Percentiles rank a stretch among this genome's conserved stretches.
These are phyloP conservation scores for Lactarius pseudohatsudake DNA, from an alignment of 768 basidiomycete species.

Conservation along the genomic window DNA sequence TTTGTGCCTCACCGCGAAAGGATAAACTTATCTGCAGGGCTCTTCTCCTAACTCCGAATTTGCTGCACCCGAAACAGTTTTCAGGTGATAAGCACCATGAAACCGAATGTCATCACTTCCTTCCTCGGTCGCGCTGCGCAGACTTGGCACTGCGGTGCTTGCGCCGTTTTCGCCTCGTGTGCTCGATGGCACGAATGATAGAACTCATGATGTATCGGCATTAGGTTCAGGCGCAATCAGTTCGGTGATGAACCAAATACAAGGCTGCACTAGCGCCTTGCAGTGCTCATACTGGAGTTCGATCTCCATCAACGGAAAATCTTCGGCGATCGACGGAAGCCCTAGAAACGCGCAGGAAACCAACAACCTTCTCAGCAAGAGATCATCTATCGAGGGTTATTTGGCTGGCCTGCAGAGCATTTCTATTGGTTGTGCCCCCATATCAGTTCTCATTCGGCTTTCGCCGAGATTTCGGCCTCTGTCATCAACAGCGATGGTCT, in stretches of 20 bases:
- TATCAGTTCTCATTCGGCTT: not conserved
- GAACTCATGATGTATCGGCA: not conserved
- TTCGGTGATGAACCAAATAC: not conserved
- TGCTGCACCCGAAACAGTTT: not conserved
- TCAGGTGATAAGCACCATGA: not conserved
- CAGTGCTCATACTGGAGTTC: not conserved
- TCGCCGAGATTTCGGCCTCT: not conserved
- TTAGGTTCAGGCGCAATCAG: conserved; percentile 1
- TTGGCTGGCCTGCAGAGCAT: too few relatives aligned
- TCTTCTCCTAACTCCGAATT: not conserved
- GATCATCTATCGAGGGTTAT: not conserved
- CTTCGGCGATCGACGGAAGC: not conserved
- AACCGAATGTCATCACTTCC: not conserved
- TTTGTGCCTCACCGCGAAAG: not conserved
- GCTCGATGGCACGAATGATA: not conserved
- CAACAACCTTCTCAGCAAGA: not conserved
- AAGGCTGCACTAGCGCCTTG: not conserved
- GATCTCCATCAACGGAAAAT: not conserved
- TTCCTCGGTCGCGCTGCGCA: not conserved
- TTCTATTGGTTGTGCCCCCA: not conserved
- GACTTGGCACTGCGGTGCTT: not conserved
- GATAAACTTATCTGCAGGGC: not conserved
- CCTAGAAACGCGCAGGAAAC: not conserved
- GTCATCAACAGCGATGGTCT: not conserved
- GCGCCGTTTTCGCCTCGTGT: not conserved